Conservation (phyloP, 768 basidiomycete species). For the Rhodotorula graminis region DNA sequence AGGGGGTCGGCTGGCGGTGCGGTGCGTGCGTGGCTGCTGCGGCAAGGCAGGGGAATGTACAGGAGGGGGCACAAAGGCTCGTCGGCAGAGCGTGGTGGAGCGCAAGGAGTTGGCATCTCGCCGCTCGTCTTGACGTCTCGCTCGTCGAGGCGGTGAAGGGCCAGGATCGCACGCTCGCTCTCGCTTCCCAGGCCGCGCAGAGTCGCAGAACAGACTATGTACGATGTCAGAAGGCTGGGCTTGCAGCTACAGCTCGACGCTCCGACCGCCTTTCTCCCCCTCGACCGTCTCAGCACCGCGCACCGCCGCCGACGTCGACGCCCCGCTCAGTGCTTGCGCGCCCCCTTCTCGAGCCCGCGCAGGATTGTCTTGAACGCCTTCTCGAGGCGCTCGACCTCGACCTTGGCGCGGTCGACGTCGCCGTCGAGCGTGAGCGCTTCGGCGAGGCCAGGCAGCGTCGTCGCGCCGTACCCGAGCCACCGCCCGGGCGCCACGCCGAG, state of each 20-base stretch:
- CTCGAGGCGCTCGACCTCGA: conserved; percentile 51
- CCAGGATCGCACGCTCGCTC: too few species aligned
- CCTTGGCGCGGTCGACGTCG: conserved; percentile 58
- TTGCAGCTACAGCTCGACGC: not conserved
- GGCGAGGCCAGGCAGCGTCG: conserved; percentile 70
- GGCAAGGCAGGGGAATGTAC: too few species aligned
- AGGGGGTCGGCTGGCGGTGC: too few species aligned
- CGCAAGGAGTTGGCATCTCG: not conserved
- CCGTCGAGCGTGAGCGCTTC: conserved; percentile 70
- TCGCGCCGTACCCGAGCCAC: conserved; percentile 62
- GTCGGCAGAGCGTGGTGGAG: too few species aligned
- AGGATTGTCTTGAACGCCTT: conserved; percentile 1
- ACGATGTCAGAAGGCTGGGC: not conserved
- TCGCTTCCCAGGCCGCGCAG: too few species aligned
- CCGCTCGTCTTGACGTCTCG: not conserved
- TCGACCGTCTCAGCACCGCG: not conserved
- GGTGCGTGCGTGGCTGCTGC: too few species aligned
- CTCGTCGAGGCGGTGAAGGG: too few species aligned
- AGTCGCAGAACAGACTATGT: not conserved
- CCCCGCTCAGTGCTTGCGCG: not conserved
- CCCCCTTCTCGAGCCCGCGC: not conserved
- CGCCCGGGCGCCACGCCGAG: conserved; percentile 75
- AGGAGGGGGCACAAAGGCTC: not conserved
- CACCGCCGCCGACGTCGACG: not conserved
- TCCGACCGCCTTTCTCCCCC: not conserved